These are phyloP conservation scores for Lasiosphaeria ovina DNA, from an alignment of 495 filamentous ascomycete species.

Conservation along the genomic window DNA sequence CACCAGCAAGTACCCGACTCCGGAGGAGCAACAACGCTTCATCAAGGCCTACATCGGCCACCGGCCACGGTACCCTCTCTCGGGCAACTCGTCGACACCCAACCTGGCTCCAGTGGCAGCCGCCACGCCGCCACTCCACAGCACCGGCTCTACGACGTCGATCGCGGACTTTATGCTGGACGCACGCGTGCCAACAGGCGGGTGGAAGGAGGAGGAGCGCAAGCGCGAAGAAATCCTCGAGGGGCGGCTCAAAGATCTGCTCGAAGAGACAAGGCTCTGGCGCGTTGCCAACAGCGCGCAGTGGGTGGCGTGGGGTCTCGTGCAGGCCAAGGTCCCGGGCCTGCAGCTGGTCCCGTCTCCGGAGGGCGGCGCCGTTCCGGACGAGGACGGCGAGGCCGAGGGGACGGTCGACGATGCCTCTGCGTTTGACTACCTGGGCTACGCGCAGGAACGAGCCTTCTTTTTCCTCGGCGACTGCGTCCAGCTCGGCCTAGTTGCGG, in stretches of 20 bases:
- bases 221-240: slow-evolving; percentile 59
- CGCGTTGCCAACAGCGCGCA: slow-evolving; percentile 79
- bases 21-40: slow-evolving; percentile 79
- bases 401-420: slow-evolving; percentile 36
- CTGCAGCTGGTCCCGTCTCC: slow-evolving; percentile 24
- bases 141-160: slow-evolving; percentile 35
- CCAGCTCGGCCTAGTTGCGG: slow-evolving; percentile 62
- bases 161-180: slow-evolving; percentile 70
- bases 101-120: slow-evolving; percentile 29
- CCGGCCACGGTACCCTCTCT: slow-evolving; percentile 51
- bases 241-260: slow-evolving; percentile 60
- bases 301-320: slow-evolving; percentile 95
- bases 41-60: slow-evolving; percentile 85
- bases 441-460: slow-evolving; percentile 84
- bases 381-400: slow-evolving; percentile 15
- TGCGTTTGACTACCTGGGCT: slow-evolving; percentile 89
- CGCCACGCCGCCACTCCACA: slow-evolving; percentile 25
- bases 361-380: slow-evolving; percentile 19
- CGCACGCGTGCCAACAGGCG: slow-evolving; percentile 56
- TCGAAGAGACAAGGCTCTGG: slow-evolving; percentile 82
- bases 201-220: slow-evolving; percentile 59
- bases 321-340: slow-evolving; percentile 83
- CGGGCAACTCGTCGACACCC: slow-evolving; percentile 48
- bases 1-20: slow-evolving; percentile 68
- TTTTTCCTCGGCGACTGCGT: slow-evolving; percentile 93